Evolutionary conservation across 2,329 filamentous ascomycete genomes (phyloP).

Genomic region (Colletotrichum chlorophyti): DNA sequence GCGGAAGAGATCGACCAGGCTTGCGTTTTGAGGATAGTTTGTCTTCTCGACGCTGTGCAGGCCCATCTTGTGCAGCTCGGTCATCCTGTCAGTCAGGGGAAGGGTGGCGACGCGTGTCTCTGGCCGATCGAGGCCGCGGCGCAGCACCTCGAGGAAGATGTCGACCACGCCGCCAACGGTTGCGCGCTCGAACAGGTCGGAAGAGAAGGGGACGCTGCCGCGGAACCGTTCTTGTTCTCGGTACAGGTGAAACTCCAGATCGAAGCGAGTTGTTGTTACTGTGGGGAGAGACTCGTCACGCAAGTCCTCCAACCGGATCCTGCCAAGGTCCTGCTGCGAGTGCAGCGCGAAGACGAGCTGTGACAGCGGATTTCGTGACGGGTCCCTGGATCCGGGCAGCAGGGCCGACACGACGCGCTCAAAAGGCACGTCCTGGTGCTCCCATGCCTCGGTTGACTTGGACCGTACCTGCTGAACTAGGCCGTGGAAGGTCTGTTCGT

Average conservation of each 20-base stretch:
- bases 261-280: background rate
- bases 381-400: background rate
- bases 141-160: background rate
- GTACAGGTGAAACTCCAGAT: background rate
- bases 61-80: background rate
- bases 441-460: background rate
- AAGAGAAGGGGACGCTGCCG: background rate
- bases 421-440: constrained; percentile 1
- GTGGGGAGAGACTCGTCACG: background rate
- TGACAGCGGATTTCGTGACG: background rate
- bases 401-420: background rate
- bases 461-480: background rate
- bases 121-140: background rate
- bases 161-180: background rate
- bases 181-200: background rate
- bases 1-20: background rate
- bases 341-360: background rate
- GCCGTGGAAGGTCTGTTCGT: background rate
- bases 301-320: background rate
- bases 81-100: background rate
- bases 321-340: background rate
- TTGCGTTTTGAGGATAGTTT: background rate
- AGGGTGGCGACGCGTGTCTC: background rate
- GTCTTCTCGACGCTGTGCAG: background rate
- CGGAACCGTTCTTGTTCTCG: background rate